Evolutionary conservation across 768 basidiomycete species (phyloP), one percentile per base, ranked within the genome.

Genomic region (Suillus subalutaceus): DNA sequence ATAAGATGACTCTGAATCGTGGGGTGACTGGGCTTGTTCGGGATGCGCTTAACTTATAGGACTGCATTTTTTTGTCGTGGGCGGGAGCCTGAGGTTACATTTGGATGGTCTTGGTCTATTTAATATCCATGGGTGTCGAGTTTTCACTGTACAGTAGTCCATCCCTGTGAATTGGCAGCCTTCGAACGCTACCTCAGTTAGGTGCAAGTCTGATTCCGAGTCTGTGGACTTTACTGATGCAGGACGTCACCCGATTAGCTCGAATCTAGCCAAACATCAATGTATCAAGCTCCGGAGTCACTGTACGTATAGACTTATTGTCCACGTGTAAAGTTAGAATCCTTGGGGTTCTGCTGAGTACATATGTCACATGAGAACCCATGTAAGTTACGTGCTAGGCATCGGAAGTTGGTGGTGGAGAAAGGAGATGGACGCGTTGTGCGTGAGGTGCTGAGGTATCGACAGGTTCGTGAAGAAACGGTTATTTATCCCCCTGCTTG

Each of bases 361-460:
- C 30, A 32, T 32, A 32, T 32, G 30, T 32, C 30, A 32, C 30
- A 32, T 32, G 30, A 32, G 30, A 32, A 32, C 30, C 30, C 4
- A 4, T 32, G 30, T 32, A 4, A 32, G 30, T 32, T 32, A 35
- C 6, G n/a, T n/a, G n/a, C n/a, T n/a, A n/a, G n/a, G n/a, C n/a
- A n/a, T n/a, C n/a, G 93, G 66, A 80, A 78, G 69, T 82, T 81
- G 18, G 75, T 92, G 15, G 76, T 88, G 1, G 76, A 72, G 18
- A 87, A 86, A 70, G 89, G 88, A 0, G 76, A 77, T 16, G 70
- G 70, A 48, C 80, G 82, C 7, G 73, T 82, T 20, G 80, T 91
- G 26, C 76, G 75, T 68, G 85, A 88, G 38, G 78, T 93, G 41
- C 77, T 88, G 64, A 69, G 71, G 55, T 94, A 94, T 77, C 80